phyloP scores from a whole-genome alignment of 805 yeast species.

The Ogataea trehaloabstinens region DNA sequence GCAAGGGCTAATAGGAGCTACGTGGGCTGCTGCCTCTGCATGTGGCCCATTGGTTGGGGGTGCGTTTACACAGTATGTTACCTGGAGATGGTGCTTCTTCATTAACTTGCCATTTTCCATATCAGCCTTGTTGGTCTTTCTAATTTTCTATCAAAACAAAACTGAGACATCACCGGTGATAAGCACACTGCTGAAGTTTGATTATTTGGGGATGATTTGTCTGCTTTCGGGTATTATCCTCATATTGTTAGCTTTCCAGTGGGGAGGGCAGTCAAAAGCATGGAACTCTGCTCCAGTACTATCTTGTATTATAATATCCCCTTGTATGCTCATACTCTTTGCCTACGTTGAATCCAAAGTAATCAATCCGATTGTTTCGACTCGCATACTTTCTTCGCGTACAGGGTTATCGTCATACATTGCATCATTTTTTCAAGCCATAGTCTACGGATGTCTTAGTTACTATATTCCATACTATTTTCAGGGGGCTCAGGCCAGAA shows the following conservation, averaged over 20 bases:
- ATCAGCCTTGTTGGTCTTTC: neutral
- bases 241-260: neutral
- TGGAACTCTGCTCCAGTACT: conserved; percentile 1
- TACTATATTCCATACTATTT: no score
- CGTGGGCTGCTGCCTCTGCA: neutral
- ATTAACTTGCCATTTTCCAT: neutral
- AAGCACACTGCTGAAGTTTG: neutral
- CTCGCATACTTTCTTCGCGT: no score
- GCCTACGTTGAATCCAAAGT: no score
- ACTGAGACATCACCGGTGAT: no score
- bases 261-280: neutral
- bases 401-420: no score
- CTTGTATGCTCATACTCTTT: no score
- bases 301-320: neutral
- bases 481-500: no score
- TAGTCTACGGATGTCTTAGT: no score
- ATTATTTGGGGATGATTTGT: neutral
- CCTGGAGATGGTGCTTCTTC: conserved; percentile 3
- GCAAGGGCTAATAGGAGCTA: neutral
- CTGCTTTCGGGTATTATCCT: neutral
- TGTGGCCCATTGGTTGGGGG: conserved; percentile 1
- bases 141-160: neutral
- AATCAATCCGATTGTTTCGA: no score
- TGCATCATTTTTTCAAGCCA: no score
- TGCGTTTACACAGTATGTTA: conserved; percentile 1